Conservation (phyloP, 1,284 basidiomycete genomes). For the Boletellus deceptivus region DNA sequence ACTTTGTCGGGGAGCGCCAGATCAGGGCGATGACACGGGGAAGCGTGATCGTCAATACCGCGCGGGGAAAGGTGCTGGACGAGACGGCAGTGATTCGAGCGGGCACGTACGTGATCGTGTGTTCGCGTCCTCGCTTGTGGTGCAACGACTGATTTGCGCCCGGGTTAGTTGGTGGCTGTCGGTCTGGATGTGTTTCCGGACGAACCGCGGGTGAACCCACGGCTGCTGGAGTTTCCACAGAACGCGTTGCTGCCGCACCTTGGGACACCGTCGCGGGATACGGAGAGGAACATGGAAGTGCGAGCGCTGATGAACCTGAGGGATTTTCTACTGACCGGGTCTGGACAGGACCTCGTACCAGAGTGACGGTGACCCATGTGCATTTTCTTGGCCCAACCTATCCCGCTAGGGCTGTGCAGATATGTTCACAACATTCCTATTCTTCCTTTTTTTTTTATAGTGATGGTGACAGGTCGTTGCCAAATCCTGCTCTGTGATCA, state of each 20-base stretch:
- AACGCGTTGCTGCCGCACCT: slow-evolving; percentile 80
- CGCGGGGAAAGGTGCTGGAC: slow-evolving; percentile 85
- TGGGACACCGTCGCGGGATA: slow-evolving; percentile 81
- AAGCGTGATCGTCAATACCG: slow-evolving; percentile 84
- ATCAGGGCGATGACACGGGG: slow-evolving; percentile 81
- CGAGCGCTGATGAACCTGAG: slow-evolving; percentile 68
- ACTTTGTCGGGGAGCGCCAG: slow-evolving; percentile 75
- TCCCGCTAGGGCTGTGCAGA: not conserved
- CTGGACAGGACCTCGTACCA: slow-evolving; percentile 61
- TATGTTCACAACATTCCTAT: not conserved
- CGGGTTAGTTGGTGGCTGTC: slow-evolving; percentile 67
- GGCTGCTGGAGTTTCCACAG: slow-evolving; percentile 61
- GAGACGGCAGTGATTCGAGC: slow-evolving; percentile 84
- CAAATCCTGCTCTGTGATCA: slow-evolving; percentile 32
- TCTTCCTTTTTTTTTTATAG: too few relatives aligned
- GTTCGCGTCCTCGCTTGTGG: not conserved
- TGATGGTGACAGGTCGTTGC: too few relatives aligned
- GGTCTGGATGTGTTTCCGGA: slow-evolving; percentile 90
- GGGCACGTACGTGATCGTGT: slow-evolving; percentile 63
- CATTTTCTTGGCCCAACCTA: too few relatives aligned
- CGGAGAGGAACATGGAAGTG: slow-evolving; percentile 81
- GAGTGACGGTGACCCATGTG: slow-evolving; percentile 40
- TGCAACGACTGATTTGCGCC: not conserved
- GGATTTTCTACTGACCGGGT: slow-evolving; percentile 62
- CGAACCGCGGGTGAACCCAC: slow-evolving; percentile 83